A percentile compares a stretch with the other conserved stretches of the same genome.
phyloP scores from a whole-genome alignment of 2,329 filamentous ascomycete species.

The Talaromyces piceae region DNA sequence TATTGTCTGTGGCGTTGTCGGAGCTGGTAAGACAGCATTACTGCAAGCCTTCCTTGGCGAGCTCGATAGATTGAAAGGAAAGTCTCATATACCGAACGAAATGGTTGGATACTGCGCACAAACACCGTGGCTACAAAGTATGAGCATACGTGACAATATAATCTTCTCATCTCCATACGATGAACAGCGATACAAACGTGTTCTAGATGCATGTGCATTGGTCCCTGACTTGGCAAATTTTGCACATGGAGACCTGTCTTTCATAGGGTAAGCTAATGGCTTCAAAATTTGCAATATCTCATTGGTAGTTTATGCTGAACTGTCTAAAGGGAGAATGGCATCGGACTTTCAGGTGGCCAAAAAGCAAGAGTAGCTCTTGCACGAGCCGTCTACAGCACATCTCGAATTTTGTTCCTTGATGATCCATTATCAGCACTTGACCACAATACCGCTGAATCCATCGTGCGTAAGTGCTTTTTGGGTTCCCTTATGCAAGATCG shows the following conservation, averaged over 20 bases:
- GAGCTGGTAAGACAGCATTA: constrained; percentile 56
- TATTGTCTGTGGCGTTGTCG: constrained; percentile 57
- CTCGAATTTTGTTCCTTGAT: constrained; percentile 50
- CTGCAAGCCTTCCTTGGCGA: constrained; percentile 54
- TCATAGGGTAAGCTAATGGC: constrained; percentile 37
- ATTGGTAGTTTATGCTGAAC: neutral
- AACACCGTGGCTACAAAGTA: constrained; percentile 61
- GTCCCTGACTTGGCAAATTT: constrained; percentile 56
- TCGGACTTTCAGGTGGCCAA: constrained; percentile 55
- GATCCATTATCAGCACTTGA: constrained; percentile 55
- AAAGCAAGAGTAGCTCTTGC: constrained; percentile 55
- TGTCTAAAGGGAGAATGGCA: constrained; percentile 44
- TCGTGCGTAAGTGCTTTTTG: constrained; percentile 51
- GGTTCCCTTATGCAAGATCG: constrained; percentile 49
- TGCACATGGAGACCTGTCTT: constrained; percentile 56
- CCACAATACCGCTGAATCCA: constrained; percentile 56
- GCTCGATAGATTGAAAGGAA: constrained; percentile 46
- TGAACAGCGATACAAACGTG: constrained; percentile 58
- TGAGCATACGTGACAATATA: constrained; percentile 63
- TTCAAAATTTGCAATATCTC: neutral
- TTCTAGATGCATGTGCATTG: constrained; percentile 59
- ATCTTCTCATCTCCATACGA: constrained; percentile 61
- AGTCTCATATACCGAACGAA: constrained; percentile 46
- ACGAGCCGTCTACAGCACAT: constrained; percentile 51
- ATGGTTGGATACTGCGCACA: constrained; percentile 59